Base-by-base conservation (phyloP, 768 basidiomycete genomes). In the Pleurotus djamor region DNA sequence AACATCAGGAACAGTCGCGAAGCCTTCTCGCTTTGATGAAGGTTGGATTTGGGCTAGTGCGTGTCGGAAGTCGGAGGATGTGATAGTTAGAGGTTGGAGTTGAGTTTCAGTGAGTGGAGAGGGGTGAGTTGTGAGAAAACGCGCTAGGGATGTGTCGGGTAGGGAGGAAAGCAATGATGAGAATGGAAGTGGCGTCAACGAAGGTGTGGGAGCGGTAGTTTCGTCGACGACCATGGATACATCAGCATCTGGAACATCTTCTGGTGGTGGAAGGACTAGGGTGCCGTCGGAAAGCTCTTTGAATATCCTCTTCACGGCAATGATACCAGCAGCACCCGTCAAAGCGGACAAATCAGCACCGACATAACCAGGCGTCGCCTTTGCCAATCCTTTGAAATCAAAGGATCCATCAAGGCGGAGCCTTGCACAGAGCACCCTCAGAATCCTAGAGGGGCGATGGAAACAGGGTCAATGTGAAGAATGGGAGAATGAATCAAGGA, bases 291-390 rank as follows among this genome's bases (percentile, higher is more conserved):
- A 87, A 7, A 94, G 71, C 64, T 85, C 79, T 63, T 89, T 84
- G 73, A 98, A 98, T 67, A 98, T 97, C 28, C 97, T 84, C 72
- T 98, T 98, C 35, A 98, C 96, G 0, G 97, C 96, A 51, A 94
- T 90, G 57, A 98, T 91, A 1, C 96, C 96, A 1, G 96, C 96
- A 17, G 95, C 94, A 6, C 94, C 91, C 0, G 94, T 92, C 4
- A 98, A 75, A 0, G 96, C 91, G 0, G 91, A 85, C 35, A 98
- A 72, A 76, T 99, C 96, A 0, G 97, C 97, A 33, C 97, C 96
- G 10, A 98, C 96, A 66, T 97, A 99, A 2, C 97, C 97, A 2
- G 97, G 97, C 0, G 96, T 99, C 1, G 90, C 87, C 72, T 94
- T 96, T 16, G 96, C 96, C 4, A 99, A 80, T 4, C 82, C 80